phyloP scores from a whole-genome alignment of 805 yeast genomes.

The Suhomyces canberraensis region DNA sequence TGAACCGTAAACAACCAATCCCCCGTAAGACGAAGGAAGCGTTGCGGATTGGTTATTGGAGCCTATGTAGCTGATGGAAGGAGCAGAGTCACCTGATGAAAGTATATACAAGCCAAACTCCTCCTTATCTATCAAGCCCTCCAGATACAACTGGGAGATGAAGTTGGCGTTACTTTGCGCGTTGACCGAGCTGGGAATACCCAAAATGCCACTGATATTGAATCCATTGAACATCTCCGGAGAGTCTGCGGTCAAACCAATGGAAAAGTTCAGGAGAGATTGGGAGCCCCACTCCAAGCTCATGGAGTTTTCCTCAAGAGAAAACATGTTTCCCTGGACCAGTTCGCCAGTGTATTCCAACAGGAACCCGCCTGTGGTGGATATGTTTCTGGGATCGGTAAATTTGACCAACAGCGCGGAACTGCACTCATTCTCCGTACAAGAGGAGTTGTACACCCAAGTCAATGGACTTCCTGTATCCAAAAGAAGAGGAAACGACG shows the following conservation, averaged over 20 bases:
- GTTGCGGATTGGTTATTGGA: conserved; percentile 18
- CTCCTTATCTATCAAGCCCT: conserved; percentile 30
- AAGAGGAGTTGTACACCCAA: conserved; percentile 58
- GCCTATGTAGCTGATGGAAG: conserved; percentile 12
- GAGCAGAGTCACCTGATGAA: conserved; percentile 9
- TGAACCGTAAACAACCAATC: conserved; percentile 24
- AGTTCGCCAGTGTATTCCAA: conserved; percentile 53
- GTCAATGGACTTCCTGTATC: conserved; percentile 66
- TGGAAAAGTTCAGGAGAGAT: conserved; percentile 30
- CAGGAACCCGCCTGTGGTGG: conserved; percentile 35
- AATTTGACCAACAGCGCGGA: conserved; percentile 24
- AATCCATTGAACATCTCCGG: conserved; percentile 53
- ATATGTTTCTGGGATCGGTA: conserved; percentile 11
- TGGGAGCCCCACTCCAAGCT: conserved; percentile 28
- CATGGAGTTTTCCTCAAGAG: conserved; percentile 25
- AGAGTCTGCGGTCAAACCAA: conserved; percentile 53
- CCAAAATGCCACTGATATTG: conserved; percentile 58
- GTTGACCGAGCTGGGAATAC: conserved; percentile 39
- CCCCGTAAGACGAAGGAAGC: conserved; percentile 29
- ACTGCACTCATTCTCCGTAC: conserved; percentile 44
- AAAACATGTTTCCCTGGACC: conserved; percentile 48
- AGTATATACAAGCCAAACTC: conserved; percentile 34
- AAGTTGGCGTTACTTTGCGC: conserved; percentile 36
- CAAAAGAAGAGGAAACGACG: conserved; percentile 48
- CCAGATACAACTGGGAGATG: conserved; percentile 35